Base-by-base conservation (phyloP, 1,139 yeast genomes). In the Waltiozyma solani region DNA sequence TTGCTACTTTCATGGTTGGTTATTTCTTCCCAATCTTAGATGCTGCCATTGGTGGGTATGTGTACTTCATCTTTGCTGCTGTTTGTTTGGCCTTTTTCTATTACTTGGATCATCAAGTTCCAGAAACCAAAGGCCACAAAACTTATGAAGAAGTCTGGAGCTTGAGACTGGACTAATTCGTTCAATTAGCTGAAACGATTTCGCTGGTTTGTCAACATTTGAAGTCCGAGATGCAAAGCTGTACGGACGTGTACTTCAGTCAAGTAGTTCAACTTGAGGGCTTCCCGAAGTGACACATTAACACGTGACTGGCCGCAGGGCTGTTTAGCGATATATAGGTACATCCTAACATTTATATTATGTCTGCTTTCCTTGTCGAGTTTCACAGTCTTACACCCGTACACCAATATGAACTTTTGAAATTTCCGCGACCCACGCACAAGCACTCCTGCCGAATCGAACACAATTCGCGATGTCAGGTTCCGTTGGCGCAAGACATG, bases 1-100 rank as follows among this genome's bases (percentile, higher is more conserved):
- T 83, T 11, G 83, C 95, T 6, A 87, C 96, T 0, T 89, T 91
- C 53, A 50, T 77, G 1, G 79, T 89, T 32, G 96, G 95, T 0
- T 81, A 70, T 47, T 55, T 76, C 32, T 91, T 91, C 66, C 98
- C 98, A 1, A 62, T 79, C 6, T 59, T 84, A 35, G 78, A 79
- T 54, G 63, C 64, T 22, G 49, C 61, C 8, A 57, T 87, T 34
- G 96, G 95, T 11, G 87, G 95, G 0, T 75, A 74, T 34, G 87
- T 83, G n/a, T 91, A 84, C 60, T 67, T 77, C 42, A 56, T 85
- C 12, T 89, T 91, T 58, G 75, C 93, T 0, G 42, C 55, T 10
- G 69, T 76, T 57, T 73, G 86, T 52, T 58, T 57, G 2, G 43
- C 63, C 5, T 73, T 80, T 46, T 66, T 63, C 25, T 41, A 59